Evolutionary conservation across 2,329 filamentous ascomycete genomes (phyloP).

Genomic region (Westerdykella ornata): DNA sequence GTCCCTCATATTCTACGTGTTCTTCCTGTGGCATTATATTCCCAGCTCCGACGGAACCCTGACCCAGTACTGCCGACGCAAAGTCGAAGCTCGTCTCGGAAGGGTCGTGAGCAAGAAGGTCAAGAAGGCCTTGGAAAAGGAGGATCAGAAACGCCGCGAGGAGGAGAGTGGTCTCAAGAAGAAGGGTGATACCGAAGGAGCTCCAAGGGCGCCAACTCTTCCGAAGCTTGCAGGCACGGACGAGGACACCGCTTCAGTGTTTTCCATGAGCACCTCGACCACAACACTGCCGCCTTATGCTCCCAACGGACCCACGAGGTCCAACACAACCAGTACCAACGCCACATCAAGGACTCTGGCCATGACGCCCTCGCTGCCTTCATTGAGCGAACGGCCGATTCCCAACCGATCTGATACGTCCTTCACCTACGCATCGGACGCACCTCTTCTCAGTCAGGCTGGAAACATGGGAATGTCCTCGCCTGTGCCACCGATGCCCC

Average conservation of each 20-base stretch:
- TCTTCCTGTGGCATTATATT: slow-evolving; percentile 91
- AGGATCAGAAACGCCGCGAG: slow-evolving; percentile 53
- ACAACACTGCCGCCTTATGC: slow-evolving; percentile 44
- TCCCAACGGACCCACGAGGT: slow-evolving; percentile 49
- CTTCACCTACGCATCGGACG: slow-evolving; percentile 54
- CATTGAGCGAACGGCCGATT: slow-evolving; percentile 35
- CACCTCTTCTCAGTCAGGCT: slow-evolving; percentile 55
- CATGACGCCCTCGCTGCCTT: slow-evolving; percentile 39
- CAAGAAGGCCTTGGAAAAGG: slow-evolving; percentile 78
- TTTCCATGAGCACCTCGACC: slow-evolving; percentile 24
- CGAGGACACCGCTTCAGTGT: slow-evolving; percentile 37
- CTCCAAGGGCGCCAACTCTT: slow-evolving; percentile 35
- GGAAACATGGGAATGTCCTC: slow-evolving; percentile 51
- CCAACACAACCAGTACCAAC: slow-evolving; percentile 45
- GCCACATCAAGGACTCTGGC: slow-evolving; percentile 14
- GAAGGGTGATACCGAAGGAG: slow-evolving; percentile 35
- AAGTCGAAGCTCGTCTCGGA: slow-evolving; percentile 79
- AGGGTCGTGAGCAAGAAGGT: slow-evolving; percentile 81
- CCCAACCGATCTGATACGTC: slow-evolving; percentile 46
- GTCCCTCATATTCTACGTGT: slow-evolving; percentile 70
- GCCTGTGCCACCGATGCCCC: slow-evolving; percentile 27
- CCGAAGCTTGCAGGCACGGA: slow-evolving; percentile 37
- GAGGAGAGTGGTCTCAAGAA: slow-evolving; percentile 34
- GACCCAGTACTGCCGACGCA: slow-evolving; percentile 79
- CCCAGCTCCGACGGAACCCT: slow-evolving; percentile 73